Percentiles rank a stretch among this genome's conserved stretches.
Evolutionary conservation across 2,329 filamentous ascomycete genomes (phyloP).

Genomic region (Pseudogymnoascus sp.): DNA sequence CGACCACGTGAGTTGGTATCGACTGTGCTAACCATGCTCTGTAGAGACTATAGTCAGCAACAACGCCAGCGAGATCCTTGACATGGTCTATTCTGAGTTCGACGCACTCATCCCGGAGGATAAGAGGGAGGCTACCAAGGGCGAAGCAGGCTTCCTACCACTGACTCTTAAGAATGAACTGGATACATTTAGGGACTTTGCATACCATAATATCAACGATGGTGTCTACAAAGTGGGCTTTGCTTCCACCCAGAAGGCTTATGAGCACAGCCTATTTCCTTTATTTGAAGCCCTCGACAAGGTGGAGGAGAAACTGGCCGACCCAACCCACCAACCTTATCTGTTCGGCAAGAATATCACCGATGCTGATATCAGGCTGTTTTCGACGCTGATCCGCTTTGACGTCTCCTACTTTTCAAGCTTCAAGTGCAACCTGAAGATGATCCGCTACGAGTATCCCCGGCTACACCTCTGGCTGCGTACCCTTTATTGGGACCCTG

Average conservation of each 20-base stretch:
- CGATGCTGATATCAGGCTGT: slow-evolving; percentile 61
- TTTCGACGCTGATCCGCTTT: slow-evolving; percentile 58
- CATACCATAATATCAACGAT: slow-evolving; percentile 47
- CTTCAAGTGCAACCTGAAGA: slow-evolving; percentile 55
- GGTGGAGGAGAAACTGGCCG: slow-evolving; percentile 49
- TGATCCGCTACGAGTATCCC: slow-evolving; percentile 57
- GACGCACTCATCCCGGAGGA: not conserved
- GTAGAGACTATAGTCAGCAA: slow-evolving; percentile 59
- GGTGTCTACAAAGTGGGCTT: slow-evolving; percentile 53
- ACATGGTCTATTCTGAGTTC: slow-evolving; percentile 60
- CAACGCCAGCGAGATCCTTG: slow-evolving; percentile 70
- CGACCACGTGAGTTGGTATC: not conserved
- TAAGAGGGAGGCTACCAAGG: slow-evolving; percentile 18
- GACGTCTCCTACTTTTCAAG: slow-evolving; percentile 59
- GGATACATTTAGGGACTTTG: slow-evolving; percentile 58
- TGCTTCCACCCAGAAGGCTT: slow-evolving; percentile 55
- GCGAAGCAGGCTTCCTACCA: slow-evolving; percentile 51
- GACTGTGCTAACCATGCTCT: slow-evolving; percentile 21
- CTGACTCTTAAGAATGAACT: slow-evolving; percentile 56
- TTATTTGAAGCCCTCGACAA: slow-evolving; percentile 59
- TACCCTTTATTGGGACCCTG: slow-evolving; percentile 60
- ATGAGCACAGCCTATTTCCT: slow-evolving; percentile 50
- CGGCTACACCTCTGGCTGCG: slow-evolving; percentile 60
- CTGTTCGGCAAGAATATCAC: slow-evolving; percentile 57
- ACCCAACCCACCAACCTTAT: slow-evolving; percentile 42